Evolutionary conservation across 2,329 filamentous ascomycete species (phyloP), one percentile per base, ranked within the genome.

Genomic region (Botrytis tulipae): DNA sequence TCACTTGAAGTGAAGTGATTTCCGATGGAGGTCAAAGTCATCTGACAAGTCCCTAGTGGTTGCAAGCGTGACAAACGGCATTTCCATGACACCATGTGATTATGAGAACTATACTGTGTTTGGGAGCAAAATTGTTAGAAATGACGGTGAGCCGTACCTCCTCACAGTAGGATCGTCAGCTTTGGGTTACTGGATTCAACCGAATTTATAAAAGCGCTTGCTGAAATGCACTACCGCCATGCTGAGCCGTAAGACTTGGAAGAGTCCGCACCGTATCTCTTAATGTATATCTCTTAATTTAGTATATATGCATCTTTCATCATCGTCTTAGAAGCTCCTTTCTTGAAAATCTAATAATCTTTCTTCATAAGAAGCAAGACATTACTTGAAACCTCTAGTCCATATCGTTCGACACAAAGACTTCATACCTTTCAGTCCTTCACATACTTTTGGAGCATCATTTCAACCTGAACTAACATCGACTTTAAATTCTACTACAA

Each of bases 181-280:
- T 40, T 40, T 1, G 0, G 25, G 4, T 5, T n/a, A 18, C 2
- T 18, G n/a, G 7, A 1, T 29, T 57, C 51, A 18, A 32, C 6
- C n/a, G 7, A 57, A 16, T 29, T 0, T 18, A 12, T 35, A 35
- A n/a, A 20, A 18, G 4, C n/a, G 4, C 1, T 35, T 8, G n/a
- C 29, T 29, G 51, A n/a, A 2, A 25, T 10, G 29, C 7, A 42
- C 20, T 40, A 61, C 12, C 20, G 60, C 37, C 14, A 42, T 40
- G n/a, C 7, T 9, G 16, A 8, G 37, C 14, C 37, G 22, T 29
- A 20, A 14, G 12, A 42, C 8, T 8, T 18, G 25, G 7, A 20
- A 7, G 14, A 4, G 6, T 6, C 25, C 10, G 14, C 12, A 42
- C 60, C 12, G 37, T 8, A 18, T n/a, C 60, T 29, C 18, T 22